Base-by-base conservation (phyloP, 2,329 filamentous ascomycete species). In the Monilinia fructigena region DNA sequence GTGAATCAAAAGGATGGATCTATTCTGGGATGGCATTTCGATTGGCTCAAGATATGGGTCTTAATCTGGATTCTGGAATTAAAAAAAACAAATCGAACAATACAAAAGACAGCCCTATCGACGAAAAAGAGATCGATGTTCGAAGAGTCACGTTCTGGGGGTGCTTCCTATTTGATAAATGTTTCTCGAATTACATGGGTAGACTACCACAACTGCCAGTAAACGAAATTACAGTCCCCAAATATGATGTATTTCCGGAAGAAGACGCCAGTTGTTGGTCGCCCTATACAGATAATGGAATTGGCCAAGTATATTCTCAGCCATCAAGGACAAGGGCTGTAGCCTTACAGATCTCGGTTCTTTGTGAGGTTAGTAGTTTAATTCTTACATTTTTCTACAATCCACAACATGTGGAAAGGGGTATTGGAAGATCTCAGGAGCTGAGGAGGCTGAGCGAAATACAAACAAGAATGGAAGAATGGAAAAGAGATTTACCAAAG, bases 11-110 rank as follows among this genome's bases (percentile, higher is more conserved):
- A 77, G 95, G 95, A 1, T 99, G 95, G 95, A 93, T 97, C 4
- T 98, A 98, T 77, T 97, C 92, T 74, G 94, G 95, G 60, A 97
- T 99, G 91, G 95, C 91, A 74, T 98, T 99, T 76, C 89, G 95
- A 55, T 98, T 99, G 94, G 94, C 93, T 0, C 91, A 90, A 76
- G 95, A 99, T 74, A 85, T 99, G 70, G 95, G 95, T 0, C 82
- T 99, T 63, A 96, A 97, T 74, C 85, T 97, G 23, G 91, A 97
- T 74, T 86, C 90, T 1, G 86, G 86, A 11, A 83, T 92, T 67
- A 83, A 85, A 5, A 82, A 80, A n/a, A 85, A 84, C 67, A 82
- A 80, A 67, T 82, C 84, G 42, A 40, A 52, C 12, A 61, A 35
- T n/a, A 18, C 55, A 35, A 65, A 65, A n/a, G 63, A 65, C 12